Base-by-base conservation (phyloP, 352 stramenopile species). In the Pythium coloratum region DNA sequence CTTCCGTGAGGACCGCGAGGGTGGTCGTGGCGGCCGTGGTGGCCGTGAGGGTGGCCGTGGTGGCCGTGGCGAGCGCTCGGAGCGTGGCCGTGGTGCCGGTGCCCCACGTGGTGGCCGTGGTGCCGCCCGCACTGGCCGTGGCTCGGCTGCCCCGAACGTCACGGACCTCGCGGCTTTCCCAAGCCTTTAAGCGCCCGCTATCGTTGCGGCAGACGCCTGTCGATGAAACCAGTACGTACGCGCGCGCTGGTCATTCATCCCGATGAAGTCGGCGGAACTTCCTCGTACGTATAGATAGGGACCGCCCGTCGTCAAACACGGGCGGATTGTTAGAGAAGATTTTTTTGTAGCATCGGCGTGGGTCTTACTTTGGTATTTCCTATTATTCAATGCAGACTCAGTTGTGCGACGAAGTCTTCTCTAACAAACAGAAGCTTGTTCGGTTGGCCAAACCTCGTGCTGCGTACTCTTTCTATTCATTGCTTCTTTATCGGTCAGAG, bases 131-230 rank as follows among this genome's bases (percentile, higher is more conserved):
- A 44, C 47, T 57, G 64, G 49, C 42, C 53, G 58, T 33, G 55
- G 36, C 50, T 33, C 49, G 6, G 58, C 63, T 54, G 76, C 69
- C 54, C 88, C 85, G 42, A 92, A 94, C 75, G 85, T 95, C 55
- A 80, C 81, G 50, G 88, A 96, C 83, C 76, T 92, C 76, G 84
- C 75, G 64, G 86, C 88, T 63, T 96, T 96, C 79, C 88, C 88
- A 56, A 92, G 72, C 75, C 87, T 96, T 70, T 93, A 93, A 83
- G 56, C 68, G 63, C 59, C 53, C 42, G 68, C 60, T 59, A 60
- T 69, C 68, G 76, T 64, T 38, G 63, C 55, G 56, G 64, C 64
- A 62, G 64, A 54, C 53, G 55, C 55, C 67, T 55, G 67, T 69
- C 56, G 75, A 76, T 80, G 77, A 72, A 54, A 54, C 70, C 78